Evolutionary conservation across 1,284 basidiomycete genomes (phyloP).

Genomic region (Sanghuangporus weigelae): DNA sequence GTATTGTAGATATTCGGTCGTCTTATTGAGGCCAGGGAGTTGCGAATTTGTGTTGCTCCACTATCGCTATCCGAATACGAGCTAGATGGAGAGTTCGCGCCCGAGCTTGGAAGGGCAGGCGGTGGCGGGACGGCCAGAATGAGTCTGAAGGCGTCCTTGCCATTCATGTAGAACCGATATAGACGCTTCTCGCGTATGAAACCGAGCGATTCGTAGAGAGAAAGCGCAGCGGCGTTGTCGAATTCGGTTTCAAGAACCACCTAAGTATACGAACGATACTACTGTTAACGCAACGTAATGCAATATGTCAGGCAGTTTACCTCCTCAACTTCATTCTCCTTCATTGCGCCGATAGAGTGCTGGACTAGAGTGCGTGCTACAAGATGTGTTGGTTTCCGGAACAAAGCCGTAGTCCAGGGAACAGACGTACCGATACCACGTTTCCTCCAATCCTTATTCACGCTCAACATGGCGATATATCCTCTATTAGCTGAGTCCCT

Average conservation of each 20-base stretch:
- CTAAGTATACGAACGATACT: slow-evolving; percentile 34
- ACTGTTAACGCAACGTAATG: neutral
- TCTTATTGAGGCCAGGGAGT: neutral
- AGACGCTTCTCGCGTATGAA: slow-evolving; percentile 96
- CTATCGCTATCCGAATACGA: slow-evolving; percentile 8
- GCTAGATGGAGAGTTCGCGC: slow-evolving; percentile 18
- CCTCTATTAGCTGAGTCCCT: slow-evolving; percentile 75
- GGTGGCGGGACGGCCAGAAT: slow-evolving; percentile 51
- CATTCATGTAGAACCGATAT: slow-evolving; percentile 94
- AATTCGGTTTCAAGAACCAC: slow-evolving; percentile 96
- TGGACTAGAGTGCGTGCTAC: slow-evolving; percentile 75
- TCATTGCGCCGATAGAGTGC: slow-evolving; percentile 79
- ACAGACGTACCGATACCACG: slow-evolving; percentile 79
- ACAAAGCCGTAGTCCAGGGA: slow-evolving; percentile 18
- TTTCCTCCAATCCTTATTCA: slow-evolving; percentile 75
- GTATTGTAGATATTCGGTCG: slow-evolving; percentile 4
- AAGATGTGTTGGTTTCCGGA: slow-evolving; percentile 13
- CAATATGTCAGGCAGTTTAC: slow-evolving; percentile 35
- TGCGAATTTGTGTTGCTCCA: neutral
- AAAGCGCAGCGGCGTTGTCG: slow-evolving; percentile 85
- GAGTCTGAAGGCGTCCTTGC: slow-evolving; percentile 79
- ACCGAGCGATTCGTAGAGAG: slow-evolving; percentile 87
- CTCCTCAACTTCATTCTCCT: slow-evolving; percentile 75
- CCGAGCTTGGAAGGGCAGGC: slow-evolving; percentile 25
- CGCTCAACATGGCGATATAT: slow-evolving; percentile 97